Conservation (phyloP, 257 asterid genomes). For the Solanum paucissectum region DNA sequence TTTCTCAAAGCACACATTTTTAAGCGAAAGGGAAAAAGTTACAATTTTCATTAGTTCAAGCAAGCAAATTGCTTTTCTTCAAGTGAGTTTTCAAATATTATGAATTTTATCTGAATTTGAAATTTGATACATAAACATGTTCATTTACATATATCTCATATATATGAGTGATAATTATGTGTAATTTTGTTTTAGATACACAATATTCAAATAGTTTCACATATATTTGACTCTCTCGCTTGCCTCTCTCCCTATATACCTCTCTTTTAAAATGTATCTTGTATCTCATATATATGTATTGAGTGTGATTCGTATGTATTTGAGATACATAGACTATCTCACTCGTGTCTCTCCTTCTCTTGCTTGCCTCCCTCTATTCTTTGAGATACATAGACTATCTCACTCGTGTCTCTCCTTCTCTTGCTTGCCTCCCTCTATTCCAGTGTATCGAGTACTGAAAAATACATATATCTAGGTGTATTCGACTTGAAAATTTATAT, state of each 20-base stretch:
- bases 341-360: background rate
- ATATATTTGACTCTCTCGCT: too few relatives aligned
- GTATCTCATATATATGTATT: background rate
- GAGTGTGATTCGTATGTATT: background rate
- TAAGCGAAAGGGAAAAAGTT: background rate
- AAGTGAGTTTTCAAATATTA: too few relatives aligned
- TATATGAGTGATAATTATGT: background rate
- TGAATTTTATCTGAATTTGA: too few relatives aligned
- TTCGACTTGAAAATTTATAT: background rate
- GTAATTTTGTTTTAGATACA: background rate
- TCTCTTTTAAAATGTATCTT: too few relatives aligned
- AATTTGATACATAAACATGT: too few relatives aligned
- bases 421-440: background rate
- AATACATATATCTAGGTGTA: too few relatives aligned
- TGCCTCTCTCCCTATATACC: background rate
- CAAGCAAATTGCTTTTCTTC: too few relatives aligned
- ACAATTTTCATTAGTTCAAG: background rate
- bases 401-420: background rate
- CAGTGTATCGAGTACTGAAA: background rate
- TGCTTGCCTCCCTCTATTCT: background rate
- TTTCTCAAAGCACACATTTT: background rate
- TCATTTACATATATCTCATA: background rate
- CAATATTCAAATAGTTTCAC: background rate
- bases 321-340: background rate
- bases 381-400: background rate